Percentiles rank a stretch among this genome's conserved stretches.
phyloP scores from a whole-genome alignment of 192 early-diverging fungal genomes.

The Linnemannia exigua region DNA sequence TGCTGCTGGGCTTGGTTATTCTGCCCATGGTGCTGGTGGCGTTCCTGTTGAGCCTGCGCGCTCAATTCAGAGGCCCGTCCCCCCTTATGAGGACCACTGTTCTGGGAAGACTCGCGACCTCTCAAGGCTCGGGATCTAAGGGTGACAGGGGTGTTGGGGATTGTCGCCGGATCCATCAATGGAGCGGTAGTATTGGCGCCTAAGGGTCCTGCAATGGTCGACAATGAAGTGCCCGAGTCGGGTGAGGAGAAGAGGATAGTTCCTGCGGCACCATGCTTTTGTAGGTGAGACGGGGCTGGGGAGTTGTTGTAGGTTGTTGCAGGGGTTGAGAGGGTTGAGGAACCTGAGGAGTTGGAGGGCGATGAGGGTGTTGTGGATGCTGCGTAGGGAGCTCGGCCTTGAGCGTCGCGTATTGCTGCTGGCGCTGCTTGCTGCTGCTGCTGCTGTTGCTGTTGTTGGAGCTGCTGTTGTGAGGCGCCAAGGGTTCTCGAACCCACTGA shows the following conservation, averaged over 20 bases:
- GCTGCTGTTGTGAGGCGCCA: neutral
- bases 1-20: neutral
- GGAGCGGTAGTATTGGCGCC: neutral
- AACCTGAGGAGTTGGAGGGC: conserved; percentile 21
- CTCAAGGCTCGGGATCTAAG: neutral
- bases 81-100: neutral
- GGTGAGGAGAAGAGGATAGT: conserved; percentile 19
- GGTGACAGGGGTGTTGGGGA: neutral
- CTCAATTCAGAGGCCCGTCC: conserved; percentile 23
- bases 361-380: conserved; percentile 24
- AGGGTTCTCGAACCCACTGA: neutral
- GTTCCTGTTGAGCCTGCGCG: conserved; percentile 25
- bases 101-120: conserved; percentile 21
- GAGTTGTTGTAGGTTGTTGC: conserved; percentile 31
- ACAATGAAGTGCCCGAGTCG: conserved; percentile 8
- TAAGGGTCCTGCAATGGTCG: neutral
- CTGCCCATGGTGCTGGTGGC: neutral
- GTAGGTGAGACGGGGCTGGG: conserved; percentile 1
- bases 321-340: conserved; percentile 27
- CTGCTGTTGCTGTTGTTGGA: neutral
- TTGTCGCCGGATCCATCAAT: conserved; percentile 23
- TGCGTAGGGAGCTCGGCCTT: neutral
- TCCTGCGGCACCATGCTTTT: conserved; percentile 8
- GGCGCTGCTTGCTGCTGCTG: neutral
- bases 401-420: neutral